phyloP scores from a whole-genome alignment of 2,329 filamentous ascomycete genomes.

The Colletotrichum melonis region DNA sequence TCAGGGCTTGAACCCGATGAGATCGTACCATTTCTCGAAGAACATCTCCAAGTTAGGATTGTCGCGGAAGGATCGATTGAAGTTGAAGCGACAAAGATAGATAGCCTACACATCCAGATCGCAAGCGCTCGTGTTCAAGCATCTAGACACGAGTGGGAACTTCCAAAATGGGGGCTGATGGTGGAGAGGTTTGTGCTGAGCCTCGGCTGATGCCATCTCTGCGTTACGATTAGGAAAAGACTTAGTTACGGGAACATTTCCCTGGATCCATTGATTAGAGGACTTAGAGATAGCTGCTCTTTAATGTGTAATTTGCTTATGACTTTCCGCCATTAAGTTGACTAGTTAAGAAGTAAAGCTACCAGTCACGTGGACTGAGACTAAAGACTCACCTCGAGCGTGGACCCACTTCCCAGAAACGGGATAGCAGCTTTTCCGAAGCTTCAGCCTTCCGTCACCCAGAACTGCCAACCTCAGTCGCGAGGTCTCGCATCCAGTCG shows the following conservation, averaged over 20 bases:
- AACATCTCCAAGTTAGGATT: constrained; percentile 49
- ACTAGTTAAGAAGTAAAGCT: neutral
- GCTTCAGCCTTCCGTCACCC: constrained; percentile 30
- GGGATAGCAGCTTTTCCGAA: constrained; percentile 33
- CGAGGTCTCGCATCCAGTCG: constrained; percentile 8
- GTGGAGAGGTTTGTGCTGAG: constrained; percentile 35
- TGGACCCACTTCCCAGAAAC: constrained; percentile 31
- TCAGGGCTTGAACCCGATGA: constrained; percentile 48
- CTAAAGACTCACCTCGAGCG: neutral
- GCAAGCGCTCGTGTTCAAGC: constrained; percentile 51
- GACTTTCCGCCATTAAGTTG: neutral
- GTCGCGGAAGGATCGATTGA: constrained; percentile 42
- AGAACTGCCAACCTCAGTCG: constrained; percentile 10
- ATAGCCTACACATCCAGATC: constrained; percentile 49
- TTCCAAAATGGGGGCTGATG: constrained; percentile 51
- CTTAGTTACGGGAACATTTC: neutral
- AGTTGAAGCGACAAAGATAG: constrained; percentile 42
- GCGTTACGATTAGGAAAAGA: neutral
- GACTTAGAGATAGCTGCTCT: neutral
- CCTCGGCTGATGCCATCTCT: neutral
- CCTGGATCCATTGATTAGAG: neutral
- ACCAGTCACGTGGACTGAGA: neutral
- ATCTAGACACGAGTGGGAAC: constrained; percentile 45
- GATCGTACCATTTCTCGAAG: constrained; percentile 55
- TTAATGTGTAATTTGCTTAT: neutral